Base-by-base conservation (phyloP, 176 grass and related monocot genomes). In the Aegilops longissima region DNA sequence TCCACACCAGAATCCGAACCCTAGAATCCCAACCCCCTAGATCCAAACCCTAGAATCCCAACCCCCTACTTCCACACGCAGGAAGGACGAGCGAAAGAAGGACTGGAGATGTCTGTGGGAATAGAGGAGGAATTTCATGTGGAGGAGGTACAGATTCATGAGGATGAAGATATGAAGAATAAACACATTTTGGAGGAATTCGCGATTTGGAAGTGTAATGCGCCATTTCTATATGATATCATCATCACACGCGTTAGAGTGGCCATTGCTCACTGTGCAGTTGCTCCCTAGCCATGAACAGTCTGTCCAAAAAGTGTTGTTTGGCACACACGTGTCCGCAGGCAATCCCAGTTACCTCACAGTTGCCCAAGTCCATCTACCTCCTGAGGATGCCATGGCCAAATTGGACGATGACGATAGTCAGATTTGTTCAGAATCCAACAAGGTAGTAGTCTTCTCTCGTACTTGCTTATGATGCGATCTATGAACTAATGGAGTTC, bases 211-310 rank as follows among this genome's bases (percentile, higher is more conserved):
- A 92, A 89, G 78, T 24, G 71, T 65, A 94, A 91, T 78, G 70
- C 78, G 8, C 86, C 88, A 21, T 86, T 79, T 61, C 42, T 97
- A 31, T 92, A 91, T 89, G 92, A 97, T 16, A 77, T 97, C 7
- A 30, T 89, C 29, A 90, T 97, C 23, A 94, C 80, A 14, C 81
- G 52, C 78, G 0, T 78, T 94, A 9, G 90, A 91, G 77, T 94
- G 95, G 84, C 92, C 92, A 1, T 97, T 81, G 18, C 81, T 89
- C 59, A 97, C 92, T n/a, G 86, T 92, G 24, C 83, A 97, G 42
- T 97, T 90, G 95, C 66, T 97, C 38, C 90, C 92, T 73, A 86
- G 86, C 3, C 77, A 94, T 42, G 84, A 92, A 52, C 80, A 92
- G 54, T 87, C 88, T 20, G 80, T 93, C 38, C 88, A 91, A 70